These are phyloP conservation scores for Cryptococcus hybrid DNA, from an alignment of 1,284 basidiomycete genomes.

Conservation along the genomic window DNA sequence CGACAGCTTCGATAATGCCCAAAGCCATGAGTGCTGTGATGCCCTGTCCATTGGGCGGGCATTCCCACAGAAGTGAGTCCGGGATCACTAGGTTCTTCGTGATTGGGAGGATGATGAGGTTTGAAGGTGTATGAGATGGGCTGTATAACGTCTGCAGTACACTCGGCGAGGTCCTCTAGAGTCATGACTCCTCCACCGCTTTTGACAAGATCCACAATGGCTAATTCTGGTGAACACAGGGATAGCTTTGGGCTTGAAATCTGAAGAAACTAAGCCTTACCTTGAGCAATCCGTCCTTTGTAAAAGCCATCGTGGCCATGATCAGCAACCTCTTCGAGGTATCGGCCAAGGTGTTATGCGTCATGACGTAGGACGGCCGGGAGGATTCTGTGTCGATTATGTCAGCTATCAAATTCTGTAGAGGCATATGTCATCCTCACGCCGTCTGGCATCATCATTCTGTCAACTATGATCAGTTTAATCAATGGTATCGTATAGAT, in stretches of 20 bases:
- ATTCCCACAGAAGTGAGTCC: conserved; percentile 53
- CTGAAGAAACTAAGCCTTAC: conserved; percentile 3
- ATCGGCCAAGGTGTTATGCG: conserved; percentile 72
- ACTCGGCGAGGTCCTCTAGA: conserved; percentile 77
- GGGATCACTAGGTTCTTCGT: conserved; percentile 60
- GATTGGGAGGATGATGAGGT: conserved; percentile 50
- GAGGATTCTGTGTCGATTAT: conserved; percentile 12
- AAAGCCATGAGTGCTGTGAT: conserved; percentile 89
- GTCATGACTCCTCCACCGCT: conserved; percentile 87
- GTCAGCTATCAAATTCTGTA: neutral
- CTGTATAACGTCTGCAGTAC: conserved; percentile 74
- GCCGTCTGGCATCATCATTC: conserved; percentile 47
- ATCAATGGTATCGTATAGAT: neutral
- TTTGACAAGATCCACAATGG: conserved; percentile 76
- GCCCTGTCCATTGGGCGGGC: conserved; percentile 93
- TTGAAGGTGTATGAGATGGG: conserved; percentile 86
- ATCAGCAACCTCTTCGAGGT: conserved; percentile 74
- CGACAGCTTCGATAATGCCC: conserved; percentile 84
- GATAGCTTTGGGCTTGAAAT: neutral
- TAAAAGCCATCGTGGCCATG: conserved; percentile 90
- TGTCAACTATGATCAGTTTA: conserved; percentile 4
- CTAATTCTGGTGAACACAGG: conserved; percentile 54
- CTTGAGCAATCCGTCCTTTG: conserved; percentile 81
- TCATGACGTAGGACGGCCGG: conserved; percentile 69
- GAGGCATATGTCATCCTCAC: conserved; percentile 15